Evolutionary conservation across 2,329 filamentous ascomycete species (phyloP).

Genomic region (Fusarium lateritium): DNA sequence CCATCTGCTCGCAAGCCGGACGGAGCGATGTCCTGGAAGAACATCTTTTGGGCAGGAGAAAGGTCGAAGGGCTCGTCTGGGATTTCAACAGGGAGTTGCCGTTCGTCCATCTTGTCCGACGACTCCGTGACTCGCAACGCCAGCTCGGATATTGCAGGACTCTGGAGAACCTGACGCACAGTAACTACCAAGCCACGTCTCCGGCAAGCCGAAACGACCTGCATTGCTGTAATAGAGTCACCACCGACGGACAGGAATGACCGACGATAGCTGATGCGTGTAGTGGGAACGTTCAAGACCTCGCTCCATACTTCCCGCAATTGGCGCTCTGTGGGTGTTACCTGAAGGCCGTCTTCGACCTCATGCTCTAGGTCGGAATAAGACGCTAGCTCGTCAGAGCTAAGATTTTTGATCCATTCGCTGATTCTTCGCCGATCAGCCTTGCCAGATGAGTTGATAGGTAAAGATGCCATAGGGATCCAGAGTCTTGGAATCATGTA

Average conservation of each 20-base stretch:
- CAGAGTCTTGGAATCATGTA: conserved; percentile 37
- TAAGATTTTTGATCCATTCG: conserved; percentile 1
- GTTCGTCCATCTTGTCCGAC: too few relatives aligned
- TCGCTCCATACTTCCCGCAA: not conserved
- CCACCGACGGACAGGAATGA: conserved; percentile 9
- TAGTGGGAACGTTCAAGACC: not conserved
- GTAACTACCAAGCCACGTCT: not conserved
- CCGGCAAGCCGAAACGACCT: conserved; percentile 9
- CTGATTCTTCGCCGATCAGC: conserved; percentile 5
- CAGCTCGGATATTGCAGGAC: too few relatives aligned
- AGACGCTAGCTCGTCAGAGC: not conserved
- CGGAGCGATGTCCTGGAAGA: conserved; percentile 49
- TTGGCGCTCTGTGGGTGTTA: too few relatives aligned
- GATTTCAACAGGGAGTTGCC: conserved; percentile 6
- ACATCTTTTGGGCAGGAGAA: conserved; percentile 61
- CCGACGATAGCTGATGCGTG: not conserved
- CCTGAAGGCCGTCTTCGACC: too few relatives aligned
- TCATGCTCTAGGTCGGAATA: too few relatives aligned
- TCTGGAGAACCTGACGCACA: too few relatives aligned
- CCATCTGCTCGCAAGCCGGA: conserved; percentile 26
- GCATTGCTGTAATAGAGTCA: conserved; percentile 2
- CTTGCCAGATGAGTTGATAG: conserved; percentile 13
- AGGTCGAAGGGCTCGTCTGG: conserved; percentile 52
- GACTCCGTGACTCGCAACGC: too few relatives aligned
- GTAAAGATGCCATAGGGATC: conserved; percentile 4